Evolutionary conservation across 2,329 filamentous ascomycete genomes (phyloP), one percentile per base, ranked within the genome.

Genomic region (Penicillium hesseltinei): DNA sequence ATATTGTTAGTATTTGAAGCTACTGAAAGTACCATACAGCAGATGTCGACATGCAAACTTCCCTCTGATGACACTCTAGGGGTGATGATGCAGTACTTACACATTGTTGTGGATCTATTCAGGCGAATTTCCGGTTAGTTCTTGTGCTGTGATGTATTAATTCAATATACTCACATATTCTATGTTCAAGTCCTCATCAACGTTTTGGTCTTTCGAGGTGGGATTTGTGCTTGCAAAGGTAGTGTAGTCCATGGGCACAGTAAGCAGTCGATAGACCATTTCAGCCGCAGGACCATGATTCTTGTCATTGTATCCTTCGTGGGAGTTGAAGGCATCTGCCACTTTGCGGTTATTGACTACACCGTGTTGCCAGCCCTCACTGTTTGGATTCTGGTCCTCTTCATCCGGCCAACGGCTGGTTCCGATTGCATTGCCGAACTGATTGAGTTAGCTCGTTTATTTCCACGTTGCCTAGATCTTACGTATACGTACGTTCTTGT

Each of bases 101-200:
- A 81, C 73, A 43, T 69, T 72, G 62, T 80, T 78, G 61, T 81
- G 79, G 25, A 81, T 54, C 52, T 49, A 42, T 1, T 25, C 13
- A 5, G 7, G 15, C 25, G 23, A 31, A 43, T 13, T 27, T 5
- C 23, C 8, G 9, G 38, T 42, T 19, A 35, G 17, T 21, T n/a
- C 19, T 11, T 33, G 11, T 25, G 29, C 5, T 23, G 8, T 10
- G 11, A 35, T 25, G 17, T 15, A 23, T 19, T 11, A 59, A 23
- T 70, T 70, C 52, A 80, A 78, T 3, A 80, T 57, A 60, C 58
- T 63, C 66, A 62, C 64, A 57, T 42, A 62, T 44, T 65, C 56
- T 8, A 63, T 51, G 17, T 69, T 67, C 13, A 61, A 31, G 25
- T 63, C 59, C 2, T 57, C 36, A n/a, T 56, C 48, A 9, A 63